phyloP scores from a whole-genome alignment of 2,329 filamentous ascomycete species.

The Drechslera avenae region DNA sequence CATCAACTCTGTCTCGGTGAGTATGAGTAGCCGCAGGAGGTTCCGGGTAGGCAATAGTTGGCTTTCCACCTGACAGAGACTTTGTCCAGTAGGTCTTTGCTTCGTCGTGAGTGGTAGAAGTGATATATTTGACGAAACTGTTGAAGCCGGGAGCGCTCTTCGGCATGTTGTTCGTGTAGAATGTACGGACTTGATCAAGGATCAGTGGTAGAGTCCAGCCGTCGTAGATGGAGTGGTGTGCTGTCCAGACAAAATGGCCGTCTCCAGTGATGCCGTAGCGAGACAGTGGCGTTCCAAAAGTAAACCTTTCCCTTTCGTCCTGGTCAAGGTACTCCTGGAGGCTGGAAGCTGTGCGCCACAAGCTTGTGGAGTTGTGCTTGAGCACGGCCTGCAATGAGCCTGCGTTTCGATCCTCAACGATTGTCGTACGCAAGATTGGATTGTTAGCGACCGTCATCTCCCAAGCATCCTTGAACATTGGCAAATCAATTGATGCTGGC shows the following conservation, averaged over 20 bases:
- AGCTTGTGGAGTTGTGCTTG: not conserved
- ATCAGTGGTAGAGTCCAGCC: conserved; percentile 18
- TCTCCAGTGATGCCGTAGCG: conserved; percentile 19
- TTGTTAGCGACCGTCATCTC: conserved; percentile 45
- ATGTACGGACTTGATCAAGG: conserved; percentile 10
- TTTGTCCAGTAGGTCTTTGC: not conserved
- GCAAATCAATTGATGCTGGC: not conserved
- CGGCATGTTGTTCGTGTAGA: not conserved
- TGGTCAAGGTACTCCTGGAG: conserved; percentile 13
- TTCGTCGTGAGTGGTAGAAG: not conserved
- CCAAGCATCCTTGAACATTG: conserved; percentile 50
- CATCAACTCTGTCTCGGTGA: not conserved
- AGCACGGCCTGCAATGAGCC: conserved; percentile 18
- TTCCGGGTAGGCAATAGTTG: not conserved
- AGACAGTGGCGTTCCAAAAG: conserved; percentile 15
- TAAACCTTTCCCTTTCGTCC: conserved; percentile 9
- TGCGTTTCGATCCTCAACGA: not conserved
- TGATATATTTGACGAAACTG: conserved; percentile 16
- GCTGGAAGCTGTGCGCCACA: conserved; percentile 12
- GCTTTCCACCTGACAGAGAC: not conserved
- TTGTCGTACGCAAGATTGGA: conserved; percentile 52
- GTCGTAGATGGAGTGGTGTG: conserved; percentile 36
- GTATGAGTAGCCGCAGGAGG: not conserved
- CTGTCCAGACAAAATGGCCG: conserved; percentile 30
- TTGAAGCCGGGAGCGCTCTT: conserved; percentile 1